Percentiles rank a stretch among this genome's conserved stretches.
phyloP scores from a whole-genome alignment of 2,329 filamentous ascomycete genomes.

The Penicillium occitanis region DNA sequence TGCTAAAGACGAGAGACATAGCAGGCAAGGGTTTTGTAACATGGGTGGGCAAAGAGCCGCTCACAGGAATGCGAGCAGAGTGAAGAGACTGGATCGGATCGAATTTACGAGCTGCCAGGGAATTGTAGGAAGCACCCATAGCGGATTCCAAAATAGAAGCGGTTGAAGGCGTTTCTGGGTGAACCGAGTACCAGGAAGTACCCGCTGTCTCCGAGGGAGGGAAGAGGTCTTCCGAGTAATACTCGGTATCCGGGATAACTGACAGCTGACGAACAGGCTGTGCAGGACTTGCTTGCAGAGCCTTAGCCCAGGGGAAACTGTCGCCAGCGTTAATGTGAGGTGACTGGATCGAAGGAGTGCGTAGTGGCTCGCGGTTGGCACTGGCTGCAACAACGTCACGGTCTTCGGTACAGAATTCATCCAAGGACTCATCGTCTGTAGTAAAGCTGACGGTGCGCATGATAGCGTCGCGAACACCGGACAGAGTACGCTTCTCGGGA shows the following conservation, averaged over 20 bases:
- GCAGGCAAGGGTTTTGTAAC: constrained; percentile 62
- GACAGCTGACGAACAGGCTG: constrained; percentile 79
- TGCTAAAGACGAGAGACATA: constrained; percentile 77
- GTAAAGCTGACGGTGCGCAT: constrained; percentile 85
- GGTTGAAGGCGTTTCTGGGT: constrained; percentile 74
- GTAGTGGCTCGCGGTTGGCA: constrained; percentile 89
- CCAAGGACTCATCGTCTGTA: constrained; percentile 82
- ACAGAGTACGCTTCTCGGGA: constrained; percentile 80
- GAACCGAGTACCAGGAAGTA: constrained; percentile 73
- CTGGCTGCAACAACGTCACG: constrained; percentile 72
- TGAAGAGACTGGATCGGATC: constrained; percentile 50
- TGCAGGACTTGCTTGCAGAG: constrained; percentile 72
- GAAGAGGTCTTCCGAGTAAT: constrained; percentile 82
- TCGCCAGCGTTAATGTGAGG: constrained; percentile 72
- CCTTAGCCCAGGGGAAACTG: constrained; percentile 93
- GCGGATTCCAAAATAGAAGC: constrained; percentile 83
- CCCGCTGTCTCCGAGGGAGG: constrained; percentile 67
- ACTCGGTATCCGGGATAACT: constrained; percentile 74
- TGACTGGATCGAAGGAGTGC: constrained; percentile 91
- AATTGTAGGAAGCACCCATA: constrained; percentile 77
- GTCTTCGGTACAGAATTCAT: constrained; percentile 89
- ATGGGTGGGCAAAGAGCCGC: constrained; percentile 70
- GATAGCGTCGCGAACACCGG: constrained; percentile 74
- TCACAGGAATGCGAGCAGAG: constrained; percentile 69
- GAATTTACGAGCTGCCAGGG: constrained; percentile 55